Percentiles rank a stretch among this genome's conserved stretches.
Evolutionary conservation across 2,329 filamentous ascomycete species (phyloP).

Genomic region (Ploettnerulaceae sp.): DNA sequence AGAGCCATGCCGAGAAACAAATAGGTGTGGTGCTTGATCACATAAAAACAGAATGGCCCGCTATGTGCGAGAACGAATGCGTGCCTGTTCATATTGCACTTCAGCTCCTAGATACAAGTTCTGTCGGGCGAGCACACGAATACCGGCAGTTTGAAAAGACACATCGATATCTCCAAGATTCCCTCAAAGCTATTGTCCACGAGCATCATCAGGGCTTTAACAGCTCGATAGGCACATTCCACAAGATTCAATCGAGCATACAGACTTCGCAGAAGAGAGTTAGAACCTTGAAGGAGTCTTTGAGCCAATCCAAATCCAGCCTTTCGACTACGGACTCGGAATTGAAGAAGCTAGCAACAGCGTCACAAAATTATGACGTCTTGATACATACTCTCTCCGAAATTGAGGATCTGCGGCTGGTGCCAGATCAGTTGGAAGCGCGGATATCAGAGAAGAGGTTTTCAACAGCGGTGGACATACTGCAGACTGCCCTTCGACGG

Average conservation of each 20-base stretch:
- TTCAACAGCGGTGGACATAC: slow-evolving; percentile 82
- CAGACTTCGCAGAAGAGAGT: slow-evolving; percentile 83
- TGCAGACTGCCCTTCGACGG: slow-evolving; percentile 80
- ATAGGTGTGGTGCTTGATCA: slow-evolving; percentile 60
- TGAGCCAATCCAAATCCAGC: slow-evolving; percentile 73
- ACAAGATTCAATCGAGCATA: slow-evolving; percentile 95
- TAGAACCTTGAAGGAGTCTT: slow-evolving; percentile 74
- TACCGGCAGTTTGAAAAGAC: slow-evolving; percentile 80
- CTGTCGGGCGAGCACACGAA: slow-evolving; percentile 83
- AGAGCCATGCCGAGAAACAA: slow-evolving; percentile 31
- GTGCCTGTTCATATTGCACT: slow-evolving; percentile 92
- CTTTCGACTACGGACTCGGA: slow-evolving; percentile 85
- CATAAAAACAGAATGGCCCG: slow-evolving; percentile 85
- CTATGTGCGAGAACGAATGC: slow-evolving; percentile 84
- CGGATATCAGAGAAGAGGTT: slow-evolving; percentile 96
- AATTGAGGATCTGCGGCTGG: slow-evolving; percentile 79
- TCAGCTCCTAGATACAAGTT: slow-evolving; percentile 90
- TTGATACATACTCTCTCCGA: slow-evolving; percentile 78
- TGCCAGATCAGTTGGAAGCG: slow-evolving; percentile 90
- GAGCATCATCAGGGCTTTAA: slow-evolving; percentile 99
- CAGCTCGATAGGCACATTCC: slow-evolving; percentile 96
- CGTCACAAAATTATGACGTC: slow-evolving; percentile 86
- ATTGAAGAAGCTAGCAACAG: slow-evolving; percentile 80
- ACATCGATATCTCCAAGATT: slow-evolving; percentile 84
- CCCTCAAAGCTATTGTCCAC: slow-evolving; percentile 91